Evolutionary conservation across 2,329 filamentous ascomycete species (phyloP).

Genomic region (Hortaea sp.): DNA sequence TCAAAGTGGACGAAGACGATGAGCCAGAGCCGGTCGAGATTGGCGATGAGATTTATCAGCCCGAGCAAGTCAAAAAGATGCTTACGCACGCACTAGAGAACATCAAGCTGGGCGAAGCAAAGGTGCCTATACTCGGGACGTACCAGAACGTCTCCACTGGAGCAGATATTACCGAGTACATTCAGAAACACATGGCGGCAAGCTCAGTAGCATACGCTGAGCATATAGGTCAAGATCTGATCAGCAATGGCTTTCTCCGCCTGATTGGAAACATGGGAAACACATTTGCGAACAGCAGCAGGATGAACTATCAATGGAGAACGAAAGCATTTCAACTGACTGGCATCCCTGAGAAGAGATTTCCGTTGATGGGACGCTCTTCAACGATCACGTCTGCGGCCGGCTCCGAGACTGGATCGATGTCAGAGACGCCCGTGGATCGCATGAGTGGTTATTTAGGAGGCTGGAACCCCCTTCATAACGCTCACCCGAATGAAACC

Average conservation of each 20-base stretch:
- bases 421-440: constrained; percentile 67
- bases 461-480: constrained; percentile 89
- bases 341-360: constrained; percentile 82
- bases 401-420: constrained; percentile 14
- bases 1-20: constrained; percentile 62
- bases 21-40: constrained; percentile 82
- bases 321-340: constrained; percentile 81
- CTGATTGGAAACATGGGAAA: constrained; percentile 90
- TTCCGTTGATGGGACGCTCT: constrained; percentile 53
- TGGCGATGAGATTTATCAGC: constrained; percentile 75
- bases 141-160: constrained; percentile 90
- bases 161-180: constrained; percentile 88
- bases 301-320: constrained; percentile 96
- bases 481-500: constrained; percentile 85
- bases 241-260: constrained; percentile 74
- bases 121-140: constrained; percentile 88
- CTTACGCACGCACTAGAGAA: constrained; percentile 75
- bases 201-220: constrained; percentile 76
- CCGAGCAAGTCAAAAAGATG: constrained; percentile 85
- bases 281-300: constrained; percentile 93
- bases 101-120: constrained; percentile 80
- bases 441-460: constrained; percentile 67
- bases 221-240: constrained; percentile 86
- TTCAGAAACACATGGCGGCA: constrained; percentile 78
- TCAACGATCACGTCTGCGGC: constrained; percentile 55